Base-by-base conservation (phyloP, 805 yeast species). In the Barnettozyma salicaria region DNA sequence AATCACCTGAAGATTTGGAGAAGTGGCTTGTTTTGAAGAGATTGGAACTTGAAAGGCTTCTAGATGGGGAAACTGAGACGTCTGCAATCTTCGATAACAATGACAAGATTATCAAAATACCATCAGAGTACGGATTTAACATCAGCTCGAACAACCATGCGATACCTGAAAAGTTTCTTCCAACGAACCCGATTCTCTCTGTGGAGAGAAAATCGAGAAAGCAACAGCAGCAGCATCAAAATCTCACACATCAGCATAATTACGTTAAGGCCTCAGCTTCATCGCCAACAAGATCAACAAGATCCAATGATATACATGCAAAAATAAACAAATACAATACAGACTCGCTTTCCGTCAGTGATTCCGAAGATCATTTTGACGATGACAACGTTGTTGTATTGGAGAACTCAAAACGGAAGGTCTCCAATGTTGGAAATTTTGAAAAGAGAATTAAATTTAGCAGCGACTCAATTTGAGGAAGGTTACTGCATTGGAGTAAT, bases 1-100 rank as follows among this genome's bases (percentile, higher is more conserved):
- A 12, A 6, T 22, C 33, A 2, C 16, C 28, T 14, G 33, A 28
- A 9, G 78, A 74, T 45, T 55, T 72, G 7, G 76, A 72, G 43
- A 67, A 70, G 44, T 74, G 79, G 79, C 70, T 68, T 1, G 53
- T 71, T 13, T 61, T 68, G 19, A 70, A 64, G 48, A 59, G 68
- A 35, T 64, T 70, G 4, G 78, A 74, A 44, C 52, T 68, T 12
- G 49, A 48, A 9, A 27, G 27, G 8, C 29, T n/a, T n/a, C n/a
- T 36, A 4, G 17, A 16, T 19, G 28, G 24, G 6, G 17, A 25
- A 12, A 8, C 22, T 6, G 27, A 12, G 27, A 7, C 17, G 19
- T 13, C 13, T 11, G 3, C 19, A 14, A 17, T 6, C 25, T 19
- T 36, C 55, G 27, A 22, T 19, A 10, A 24, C 8, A 11, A 19